A percentile compares a stretch with the other conserved stretches of the same genome.
These are phyloP conservation scores for Phialocephala sp. DNA, from an alignment of 2,329 filamentous ascomycete species.

Conservation along the genomic window DNA sequence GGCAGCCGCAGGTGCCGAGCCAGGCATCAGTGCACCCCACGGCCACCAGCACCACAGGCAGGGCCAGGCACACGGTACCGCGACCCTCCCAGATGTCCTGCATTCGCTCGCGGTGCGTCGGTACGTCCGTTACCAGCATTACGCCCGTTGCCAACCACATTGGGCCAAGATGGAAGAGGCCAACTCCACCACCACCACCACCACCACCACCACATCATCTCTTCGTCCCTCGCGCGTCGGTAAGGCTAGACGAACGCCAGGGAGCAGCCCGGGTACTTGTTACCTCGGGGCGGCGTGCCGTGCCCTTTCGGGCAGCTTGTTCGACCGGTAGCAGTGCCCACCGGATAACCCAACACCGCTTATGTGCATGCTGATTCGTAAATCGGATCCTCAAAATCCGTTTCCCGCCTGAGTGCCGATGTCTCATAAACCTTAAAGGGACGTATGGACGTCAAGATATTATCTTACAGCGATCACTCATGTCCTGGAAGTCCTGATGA, in stretches of 20 bases:
- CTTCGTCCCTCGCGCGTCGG: background rate
- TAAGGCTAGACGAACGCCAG: background rate
- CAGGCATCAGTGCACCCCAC: background rate
- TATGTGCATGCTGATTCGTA: background rate
- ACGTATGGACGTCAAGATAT: background rate
- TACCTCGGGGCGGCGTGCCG: background rate
- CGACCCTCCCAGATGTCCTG: background rate
- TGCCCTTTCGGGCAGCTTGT: background rate
- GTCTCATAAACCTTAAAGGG: constrained; percentile 6
- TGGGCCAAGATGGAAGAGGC: background rate
- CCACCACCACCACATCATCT: background rate
- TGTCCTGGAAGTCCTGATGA: background rate
- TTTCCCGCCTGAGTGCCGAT: background rate
- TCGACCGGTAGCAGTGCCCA: too few relatives aligned
- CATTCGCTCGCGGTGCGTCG: background rate
- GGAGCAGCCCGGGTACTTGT: background rate
- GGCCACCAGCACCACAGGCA: background rate
- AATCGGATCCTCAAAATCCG: background rate
- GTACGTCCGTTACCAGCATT: constrained; percentile 2
- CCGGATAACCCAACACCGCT: too few relatives aligned
- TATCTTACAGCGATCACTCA: background rate
- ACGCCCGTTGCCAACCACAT: constrained; percentile 5
- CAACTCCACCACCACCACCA: background rate
- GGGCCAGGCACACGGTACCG: too few relatives aligned
- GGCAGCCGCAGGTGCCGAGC: background rate